Evolutionary conservation across 169 alveolate species (phyloP), one percentile per base, ranked within the genome.

Genomic region (Plasmodium gallinaceum): DNA sequence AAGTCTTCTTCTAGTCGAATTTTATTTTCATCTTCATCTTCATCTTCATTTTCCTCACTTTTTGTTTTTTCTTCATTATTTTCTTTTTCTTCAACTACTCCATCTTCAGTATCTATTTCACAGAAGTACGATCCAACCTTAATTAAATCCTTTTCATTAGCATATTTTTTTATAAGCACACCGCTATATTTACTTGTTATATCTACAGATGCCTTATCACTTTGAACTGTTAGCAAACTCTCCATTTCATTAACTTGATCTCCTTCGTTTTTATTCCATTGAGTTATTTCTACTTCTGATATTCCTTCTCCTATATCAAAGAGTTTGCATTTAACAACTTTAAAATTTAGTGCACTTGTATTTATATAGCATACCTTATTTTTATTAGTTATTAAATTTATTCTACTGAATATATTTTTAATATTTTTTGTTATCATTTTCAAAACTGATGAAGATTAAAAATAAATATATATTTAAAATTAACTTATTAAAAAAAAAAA

Each of bases 141-240:
- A 37, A 95, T 92, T 6, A 94, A 88, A 22, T 95, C 97, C 16
- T 97, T 99, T 61, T 89, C 96, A 54, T 94, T 83, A 51, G 92
- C 96, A 88, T 96, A 92, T 16, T 97, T 80, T 74, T 96, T 96
- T 71, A 95, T 96, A 57, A 97, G 93, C 54, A 93, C 89, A n/a
- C 99, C 99, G 51, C 96, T 93, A 88, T 94, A 96, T 32, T 97
- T 95, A 45, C 98, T 94, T 32, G 99, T 98, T 91, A 98, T 98
- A 74, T 98, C 96, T 9, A 98, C 98, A 26, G 98, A 98, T 24
- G 98, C 97, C 88, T 98, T 98, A 85, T 98, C 99, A 32, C 98
- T 96, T 87, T 96, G 97, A 10, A 98, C 99, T 52, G 97, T 98
- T 72, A 98, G 95, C 0, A 98, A 86, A 5, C 97, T 94, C 46